Conservation (phyloP, 805 yeast genomes). For the Cyberlindnera maritima region DNA sequence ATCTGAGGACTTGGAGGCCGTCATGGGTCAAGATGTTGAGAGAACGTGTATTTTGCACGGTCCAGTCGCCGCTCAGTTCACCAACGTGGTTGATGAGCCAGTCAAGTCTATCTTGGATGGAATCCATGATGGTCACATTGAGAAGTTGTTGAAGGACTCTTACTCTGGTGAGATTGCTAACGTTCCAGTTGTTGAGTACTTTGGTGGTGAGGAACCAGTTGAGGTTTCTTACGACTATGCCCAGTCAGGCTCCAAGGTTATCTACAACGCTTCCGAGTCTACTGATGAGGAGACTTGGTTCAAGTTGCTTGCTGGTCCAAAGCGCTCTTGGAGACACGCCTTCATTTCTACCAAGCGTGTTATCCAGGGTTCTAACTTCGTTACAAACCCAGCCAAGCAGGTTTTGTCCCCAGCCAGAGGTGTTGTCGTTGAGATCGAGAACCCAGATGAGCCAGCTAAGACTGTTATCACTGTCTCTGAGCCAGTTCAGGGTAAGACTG, state of each 20-base stretch:
- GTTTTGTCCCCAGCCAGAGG: constrained; percentile 75
- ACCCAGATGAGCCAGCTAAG: constrained; percentile 49
- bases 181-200: constrained; percentile 88
- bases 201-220: constrained; percentile 63
- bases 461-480: constrained; percentile 67
- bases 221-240: constrained; percentile 33
- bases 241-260: constrained; percentile 32
- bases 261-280: constrained; percentile 38
- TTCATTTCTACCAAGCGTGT: constrained; percentile 73
- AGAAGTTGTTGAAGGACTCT: constrained; percentile 59
- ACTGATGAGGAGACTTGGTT: constrained; percentile 59
- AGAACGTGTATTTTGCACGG: constrained; percentile 99
- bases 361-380: constrained; percentile 83
- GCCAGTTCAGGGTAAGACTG: constrained; percentile 64
- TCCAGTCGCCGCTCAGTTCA: constrained; percentile 95
- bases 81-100: constrained; percentile 87
- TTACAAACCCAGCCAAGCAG: constrained; percentile 73
- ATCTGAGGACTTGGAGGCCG: constrained; percentile 94
- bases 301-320: constrained; percentile 72
- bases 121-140: constrained; percentile 88
- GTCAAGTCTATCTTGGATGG: constrained; percentile 84
- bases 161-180: constrained; percentile 67
- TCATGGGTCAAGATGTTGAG: constrained; percentile 92
- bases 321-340: constrained; percentile 88
- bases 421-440: constrained; percentile 57